Base-by-base conservation (phyloP, 2,329 filamentous ascomycete genomes). In the Basipetospora chlamydospora region DNA sequence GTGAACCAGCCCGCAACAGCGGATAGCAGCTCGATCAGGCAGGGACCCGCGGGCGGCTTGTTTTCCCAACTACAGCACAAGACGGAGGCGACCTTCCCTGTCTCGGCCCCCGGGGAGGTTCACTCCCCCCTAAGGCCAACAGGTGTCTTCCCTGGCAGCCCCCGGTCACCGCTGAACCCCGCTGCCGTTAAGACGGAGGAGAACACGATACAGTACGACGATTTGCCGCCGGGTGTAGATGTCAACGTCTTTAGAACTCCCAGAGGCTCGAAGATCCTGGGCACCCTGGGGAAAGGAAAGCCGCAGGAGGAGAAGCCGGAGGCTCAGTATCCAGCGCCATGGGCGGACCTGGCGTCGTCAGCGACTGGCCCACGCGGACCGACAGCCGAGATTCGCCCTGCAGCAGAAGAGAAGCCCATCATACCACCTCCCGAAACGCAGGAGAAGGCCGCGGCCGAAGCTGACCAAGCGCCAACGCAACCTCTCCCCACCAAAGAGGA, bases 201-300 rank as follows among this genome's bases (percentile, higher is more conserved):
- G 11, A 26, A n/a, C 17, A 23, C 9, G 16, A 5, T 31, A 8
- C 20, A 35, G 26, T 28, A 30, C 15, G 21, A 26, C 8, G 56
- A 60, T 22, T 42, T 58, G 1, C 62, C 63, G 3, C 44, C 52
- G 1, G 62, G 50, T 17, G 47, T 66, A 16, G 55, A 67, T 37
- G 44, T 67, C 35, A 61, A 66, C 22, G 35, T 37, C 7, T 37
- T 37, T 17, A 37, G 35, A 21, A 37, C 35, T 6, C 22, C 33
- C 11, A 53, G 55, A 18, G 65, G 61, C 3, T 64, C 66, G 2
- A 59, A 58, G 29, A 55, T 70, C 6, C 37, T 70, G 26, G 51
- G 56, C 1, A 56, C 57, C 2, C 16, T 58, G n/a, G 46, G 50
- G 15, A 53, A 55, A 26, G 47, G 49, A 31, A 39, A 39, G n/a